Base-by-base conservation (phyloP, 768 basidiomycete genomes). In the Hygrocybe coccinea region DNA sequence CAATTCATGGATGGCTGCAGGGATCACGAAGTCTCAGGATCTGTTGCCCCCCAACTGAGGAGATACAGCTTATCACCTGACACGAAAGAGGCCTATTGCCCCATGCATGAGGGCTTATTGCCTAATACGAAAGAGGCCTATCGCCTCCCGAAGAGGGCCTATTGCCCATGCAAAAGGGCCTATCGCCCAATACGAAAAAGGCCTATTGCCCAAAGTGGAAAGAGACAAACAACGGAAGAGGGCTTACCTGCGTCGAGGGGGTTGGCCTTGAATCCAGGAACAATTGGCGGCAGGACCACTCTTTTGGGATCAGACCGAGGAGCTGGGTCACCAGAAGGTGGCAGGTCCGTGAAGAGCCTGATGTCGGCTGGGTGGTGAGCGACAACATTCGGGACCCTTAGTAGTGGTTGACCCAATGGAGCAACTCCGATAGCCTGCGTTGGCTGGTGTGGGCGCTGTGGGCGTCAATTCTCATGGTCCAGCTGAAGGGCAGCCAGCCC, bases 191-290 rank as follows among this genome's bases (percentile, higher is more conserved):
- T 12, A n/a, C n/a, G n/a, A n/a, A n/a, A n/a, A n/a, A n/a, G n/a
- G n/a, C n/a, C n/a, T n/a, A n/a, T n/a, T n/a, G n/a, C 48, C 9
- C 7, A 12, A 24, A 50, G 21, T 24, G 15, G 14, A 8, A 17
- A 17, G 15, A 24, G 19, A 10, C 22, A 19, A 8, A 24, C 7
- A 10, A 50, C 33, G 36, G 36, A n/a, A 37, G n/a, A n/a, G n/a
- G n/a, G 59, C 64, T 62, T 55, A 65, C 65, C 52, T 34, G 52
- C 21, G 41, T 62, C 56, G 15, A 66, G 52, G 3, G 62, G 35
- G 36, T 60, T 58, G 8, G 58, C 62, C 43, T 66, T 65, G 57
- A 58, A 59, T 10, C 65, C 64, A 1, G 62, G 61, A n/a, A 53
- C 45, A 6, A 65, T 54, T 19, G 29, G 12, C 10, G 51, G 51